phyloP scores from a whole-genome alignment of 2,329 filamentous ascomycete genomes.

The Aspergillus fijiensis region DNA sequence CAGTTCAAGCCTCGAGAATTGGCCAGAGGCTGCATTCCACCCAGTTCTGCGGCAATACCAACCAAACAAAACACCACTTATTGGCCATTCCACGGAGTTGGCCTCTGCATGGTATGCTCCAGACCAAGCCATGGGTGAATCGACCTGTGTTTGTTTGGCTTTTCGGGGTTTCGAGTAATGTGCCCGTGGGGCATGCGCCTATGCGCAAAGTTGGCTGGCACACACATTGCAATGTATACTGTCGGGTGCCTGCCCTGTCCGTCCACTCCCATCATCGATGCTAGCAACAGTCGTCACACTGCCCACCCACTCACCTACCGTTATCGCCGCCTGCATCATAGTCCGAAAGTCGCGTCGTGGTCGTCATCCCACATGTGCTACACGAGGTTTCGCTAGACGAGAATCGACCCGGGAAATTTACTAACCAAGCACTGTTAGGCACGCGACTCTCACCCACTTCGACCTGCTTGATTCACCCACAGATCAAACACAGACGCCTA shows the following conservation, averaged over 20 bases:
- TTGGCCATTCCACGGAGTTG: constrained; percentile 19
- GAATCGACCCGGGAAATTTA: background rate
- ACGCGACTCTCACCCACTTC: background rate
- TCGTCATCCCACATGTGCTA: background rate
- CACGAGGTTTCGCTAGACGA: background rate
- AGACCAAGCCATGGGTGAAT: background rate
- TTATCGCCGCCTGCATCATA: background rate
- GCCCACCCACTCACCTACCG: background rate
- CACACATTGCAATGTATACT: constrained; percentile 6
- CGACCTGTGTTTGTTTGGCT: constrained; percentile 3
- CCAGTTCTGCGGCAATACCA: constrained; percentile 5
- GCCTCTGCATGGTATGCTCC: constrained; percentile 17
- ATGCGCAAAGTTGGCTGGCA: constrained; percentile 15
- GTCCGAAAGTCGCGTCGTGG: background rate
- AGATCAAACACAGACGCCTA: background rate
- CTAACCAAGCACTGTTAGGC: background rate
- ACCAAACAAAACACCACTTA: constrained; percentile 18
- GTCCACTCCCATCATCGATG: background rate
- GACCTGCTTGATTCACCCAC: background rate
- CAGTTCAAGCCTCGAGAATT: background rate
- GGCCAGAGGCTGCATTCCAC: background rate
- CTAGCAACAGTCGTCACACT: background rate
- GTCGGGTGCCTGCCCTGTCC: background rate
- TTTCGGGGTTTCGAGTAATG: background rate
- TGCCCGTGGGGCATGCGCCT: constrained; percentile 9